A percentile compares a stretch with the other conserved stretches of the same genome.
phyloP scores from a whole-genome alignment of 2,329 filamentous ascomycete genomes.

The Fusarium sororula region DNA sequence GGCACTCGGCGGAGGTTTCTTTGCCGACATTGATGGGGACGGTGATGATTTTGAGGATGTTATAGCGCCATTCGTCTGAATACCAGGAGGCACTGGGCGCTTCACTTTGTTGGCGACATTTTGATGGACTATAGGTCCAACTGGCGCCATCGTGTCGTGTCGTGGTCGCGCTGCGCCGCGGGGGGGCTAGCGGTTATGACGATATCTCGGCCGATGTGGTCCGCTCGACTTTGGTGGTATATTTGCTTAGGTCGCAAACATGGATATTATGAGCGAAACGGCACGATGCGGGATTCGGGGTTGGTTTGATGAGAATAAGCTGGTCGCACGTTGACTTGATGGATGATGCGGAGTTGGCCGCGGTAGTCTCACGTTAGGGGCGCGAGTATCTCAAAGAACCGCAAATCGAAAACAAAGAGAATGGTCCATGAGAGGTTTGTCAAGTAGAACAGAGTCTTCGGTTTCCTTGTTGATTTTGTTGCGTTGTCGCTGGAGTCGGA shows the following conservation, averaged over 20 bases:
- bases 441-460: background rate
- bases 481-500: constrained; percentile 15
- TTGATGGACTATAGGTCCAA: constrained; percentile 58
- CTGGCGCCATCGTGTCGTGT: constrained; percentile 62
- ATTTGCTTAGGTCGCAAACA: constrained; percentile 36
- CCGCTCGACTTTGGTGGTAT: constrained; percentile 17
- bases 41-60: constrained; percentile 67
- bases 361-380: constrained; percentile 15
- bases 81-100: constrained; percentile 70
- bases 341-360: constrained; percentile 38
- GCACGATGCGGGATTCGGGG: constrained; percentile 18
- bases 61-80: constrained; percentile 69
- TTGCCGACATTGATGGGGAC: constrained; percentile 65
- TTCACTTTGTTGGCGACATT: constrained; percentile 69
- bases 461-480: background rate
- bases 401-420: constrained; percentile 18
- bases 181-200: constrained; percentile 28
- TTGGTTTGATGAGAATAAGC: constrained; percentile 3
- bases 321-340: constrained; percentile 35
- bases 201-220: constrained; percentile 23
- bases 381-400: constrained; percentile 28
- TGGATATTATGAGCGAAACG: constrained; percentile 28
- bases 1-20: constrained; percentile 59
- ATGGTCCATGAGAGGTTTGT: constrained; percentile 19
- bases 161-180: constrained; percentile 41